These are phyloP conservation scores for Umbelopsis sp. DNA, from an alignment of 192 early-diverging fungal species.

Conservation along the genomic window DNA sequence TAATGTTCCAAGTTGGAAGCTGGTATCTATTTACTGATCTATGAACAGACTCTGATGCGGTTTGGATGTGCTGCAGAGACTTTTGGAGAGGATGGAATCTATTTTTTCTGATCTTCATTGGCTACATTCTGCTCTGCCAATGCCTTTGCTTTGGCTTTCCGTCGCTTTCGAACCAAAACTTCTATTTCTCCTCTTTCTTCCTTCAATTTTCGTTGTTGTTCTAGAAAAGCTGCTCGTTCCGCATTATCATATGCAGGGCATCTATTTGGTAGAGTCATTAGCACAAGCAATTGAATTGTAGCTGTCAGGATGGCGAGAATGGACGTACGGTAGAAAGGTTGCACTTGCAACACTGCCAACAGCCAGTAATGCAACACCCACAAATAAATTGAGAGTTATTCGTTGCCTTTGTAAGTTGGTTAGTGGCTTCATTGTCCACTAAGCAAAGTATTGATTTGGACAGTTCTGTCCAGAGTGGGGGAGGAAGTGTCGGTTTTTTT, in stretches of 20 bases:
- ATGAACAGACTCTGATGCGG: background rate
- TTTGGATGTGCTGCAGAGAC: background rate
- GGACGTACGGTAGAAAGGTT: constrained; percentile 10
- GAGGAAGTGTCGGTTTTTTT: background rate
- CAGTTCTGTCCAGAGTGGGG: constrained; percentile 12
- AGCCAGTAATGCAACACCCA: constrained; percentile 1
- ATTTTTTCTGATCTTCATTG: background rate
- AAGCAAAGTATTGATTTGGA: background rate
- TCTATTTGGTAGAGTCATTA: background rate
- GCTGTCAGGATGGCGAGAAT: background rate
- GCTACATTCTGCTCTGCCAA: background rate
- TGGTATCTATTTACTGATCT: constrained; percentile 13
- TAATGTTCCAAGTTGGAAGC: background rate
- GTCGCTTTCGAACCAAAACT: constrained; percentile 8
- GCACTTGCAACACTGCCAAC: constrained; percentile 16
- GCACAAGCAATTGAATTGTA: background rate
- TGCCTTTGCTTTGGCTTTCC: constrained; percentile 15
- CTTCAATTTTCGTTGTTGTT: constrained; percentile 1
- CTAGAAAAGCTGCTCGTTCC: constrained; percentile 2
- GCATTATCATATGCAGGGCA: constrained; percentile 12
- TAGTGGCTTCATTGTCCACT: constrained; percentile 11
- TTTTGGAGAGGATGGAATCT: background rate
- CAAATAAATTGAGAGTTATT: constrained; percentile 12
- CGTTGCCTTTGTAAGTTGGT: constrained; percentile 9
- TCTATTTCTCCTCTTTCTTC: background rate